Evolutionary conservation across 805 yeast species (phyloP), one percentile per base, ranked within the genome.

Genomic region (Tetrapisispora nanseiensis): DNA sequence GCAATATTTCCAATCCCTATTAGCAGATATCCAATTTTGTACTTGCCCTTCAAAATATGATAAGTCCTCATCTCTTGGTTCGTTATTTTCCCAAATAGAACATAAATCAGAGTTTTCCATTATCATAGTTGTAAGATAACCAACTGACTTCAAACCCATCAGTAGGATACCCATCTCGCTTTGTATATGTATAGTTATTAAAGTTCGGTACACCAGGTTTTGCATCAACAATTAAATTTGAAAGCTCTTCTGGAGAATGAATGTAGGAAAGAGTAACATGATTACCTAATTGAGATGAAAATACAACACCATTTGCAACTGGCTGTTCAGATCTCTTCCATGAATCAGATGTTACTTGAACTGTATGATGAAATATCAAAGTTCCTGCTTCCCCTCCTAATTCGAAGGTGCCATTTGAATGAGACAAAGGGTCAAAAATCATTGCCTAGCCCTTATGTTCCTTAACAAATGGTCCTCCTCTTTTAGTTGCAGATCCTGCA

Each of bases 101-200:
- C 37, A 29, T 36, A 41, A 41, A 35, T 41, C 40, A 21, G n/a
- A n/a, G 33, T 31, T 41, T 41, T 23, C 26, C 22, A 30, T 41
- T 22, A 30, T 41, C 40, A 23, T 41, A 41, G 26, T 41, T 41
- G 34, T 41, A 41, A 23, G 44, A 41, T 22, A 35, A 23, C 40
- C 40, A 41, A 18, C 36, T 22, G 30, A 12, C 18, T 16, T 20
- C 35, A 30, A 38, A 38, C n/a, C n/a, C n/a, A n/a, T n/a, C n/a
- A n/a, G n/a, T n/a, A n/a, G n/a, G n/a, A n/a, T n/a, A n/a, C n/a
- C n/a, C n/a, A n/a, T n/a, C n/a, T n/a, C n/a, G n/a, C n/a, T n/a
- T n/a, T n/a, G n/a, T n/a, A n/a, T n/a, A n/a, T n/a, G n/a, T n/a
- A n/a, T n/a, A n/a, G n/a, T n/a, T n/a, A n/a, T n/a, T n/a, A n/a